A percentile compares a stretch with the other conserved stretches of the same genome.
These are phyloP conservation scores for Cardamine resedifolia DNA, from an alignment of 345 rosid species.

Conservation along the genomic window DNA sequence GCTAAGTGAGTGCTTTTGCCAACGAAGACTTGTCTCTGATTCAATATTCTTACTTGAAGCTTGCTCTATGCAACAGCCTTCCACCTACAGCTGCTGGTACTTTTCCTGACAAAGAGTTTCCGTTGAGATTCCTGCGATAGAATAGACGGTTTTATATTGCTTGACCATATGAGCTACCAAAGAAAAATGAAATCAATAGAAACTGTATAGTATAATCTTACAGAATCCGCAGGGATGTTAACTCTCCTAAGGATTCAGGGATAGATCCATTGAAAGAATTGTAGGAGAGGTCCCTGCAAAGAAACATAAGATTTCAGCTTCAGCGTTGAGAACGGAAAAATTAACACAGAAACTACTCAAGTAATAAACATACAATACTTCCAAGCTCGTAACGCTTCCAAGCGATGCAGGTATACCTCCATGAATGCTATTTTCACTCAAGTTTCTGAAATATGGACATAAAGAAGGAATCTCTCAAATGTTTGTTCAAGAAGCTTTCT, in stretches of 20 bases:
- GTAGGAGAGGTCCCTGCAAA: constrained; percentile 89
- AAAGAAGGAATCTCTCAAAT: constrained; percentile 4
- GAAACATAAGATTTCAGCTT: constrained; percentile 6
- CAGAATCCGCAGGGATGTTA: constrained; percentile 74
- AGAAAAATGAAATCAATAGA: not conserved
- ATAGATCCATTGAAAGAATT: constrained; percentile 83
- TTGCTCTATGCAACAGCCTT: constrained; percentile 88
- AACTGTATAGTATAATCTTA: constrained; percentile 43
- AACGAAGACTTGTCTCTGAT: constrained; percentile 2
- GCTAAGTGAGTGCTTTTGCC: not conserved
- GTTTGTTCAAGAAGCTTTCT: constrained; percentile 3
- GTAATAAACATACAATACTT: constrained; percentile 51
- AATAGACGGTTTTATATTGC: constrained; percentile 5
- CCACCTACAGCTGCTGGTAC: constrained; percentile 94
- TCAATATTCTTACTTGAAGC: constrained; percentile 74
- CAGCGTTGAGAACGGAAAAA: not conserved
- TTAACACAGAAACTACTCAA: not conserved
- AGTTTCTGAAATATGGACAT: constrained; percentile 55
- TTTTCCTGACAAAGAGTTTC: constrained; percentile 80
- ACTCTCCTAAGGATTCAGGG: constrained; percentile 84
- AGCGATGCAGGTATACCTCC: constrained; percentile 78
- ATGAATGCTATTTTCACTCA: constrained; percentile 75
- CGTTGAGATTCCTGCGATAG: constrained; percentile 80
- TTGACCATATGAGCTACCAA: not conserved
- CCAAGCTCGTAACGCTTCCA: constrained; percentile 62